These are phyloP conservation scores for Capillidium heterosporum DNA, from an alignment of 371 early-diverging fungal species.

Conservation along the genomic window DNA sequence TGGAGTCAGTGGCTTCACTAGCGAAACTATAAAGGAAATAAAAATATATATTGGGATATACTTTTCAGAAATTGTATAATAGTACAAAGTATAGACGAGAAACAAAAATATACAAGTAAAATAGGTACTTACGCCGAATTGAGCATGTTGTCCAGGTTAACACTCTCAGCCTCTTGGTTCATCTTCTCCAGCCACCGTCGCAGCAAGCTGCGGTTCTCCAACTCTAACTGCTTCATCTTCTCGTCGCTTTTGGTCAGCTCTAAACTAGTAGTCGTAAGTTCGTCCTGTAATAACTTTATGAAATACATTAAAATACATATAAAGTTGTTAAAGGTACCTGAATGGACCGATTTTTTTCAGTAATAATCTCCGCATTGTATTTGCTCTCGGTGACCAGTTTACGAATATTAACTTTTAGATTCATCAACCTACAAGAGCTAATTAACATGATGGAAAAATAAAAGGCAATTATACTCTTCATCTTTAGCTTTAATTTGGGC, in stretches of 20 bases:
- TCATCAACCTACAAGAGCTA: background rate
- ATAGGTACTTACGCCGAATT: constrained; percentile 41
- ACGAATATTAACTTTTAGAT: background rate
- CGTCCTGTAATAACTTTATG: constrained; percentile 69
- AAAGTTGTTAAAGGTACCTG: constrained; percentile 26
- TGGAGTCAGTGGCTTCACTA: background rate
- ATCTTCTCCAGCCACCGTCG: constrained; percentile 82
- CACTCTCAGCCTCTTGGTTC: constrained; percentile 79
- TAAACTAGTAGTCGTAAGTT: constrained; percentile 70
- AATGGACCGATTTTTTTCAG: constrained; percentile 74
- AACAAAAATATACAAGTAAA: background rate
- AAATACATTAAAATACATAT: constrained; percentile 6
- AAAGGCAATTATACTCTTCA: constrained; percentile 33
- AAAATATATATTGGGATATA: background rate
- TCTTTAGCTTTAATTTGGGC: constrained; percentile 34
- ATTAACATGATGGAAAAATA: background rate
- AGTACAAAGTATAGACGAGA: too few species aligned
- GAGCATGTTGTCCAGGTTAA: constrained; percentile 83
- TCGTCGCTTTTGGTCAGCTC: constrained; percentile 77
- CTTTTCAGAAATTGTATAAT: too few species aligned
- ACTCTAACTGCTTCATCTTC: constrained; percentile 42
- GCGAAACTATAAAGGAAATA: background rate
- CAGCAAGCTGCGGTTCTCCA: constrained; percentile 70
- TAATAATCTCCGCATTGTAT: constrained; percentile 31
- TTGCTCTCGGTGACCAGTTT: constrained; percentile 22